Conservation (phyloP, 129 eudicot genomes). For the Artemisia argyi region DNA sequence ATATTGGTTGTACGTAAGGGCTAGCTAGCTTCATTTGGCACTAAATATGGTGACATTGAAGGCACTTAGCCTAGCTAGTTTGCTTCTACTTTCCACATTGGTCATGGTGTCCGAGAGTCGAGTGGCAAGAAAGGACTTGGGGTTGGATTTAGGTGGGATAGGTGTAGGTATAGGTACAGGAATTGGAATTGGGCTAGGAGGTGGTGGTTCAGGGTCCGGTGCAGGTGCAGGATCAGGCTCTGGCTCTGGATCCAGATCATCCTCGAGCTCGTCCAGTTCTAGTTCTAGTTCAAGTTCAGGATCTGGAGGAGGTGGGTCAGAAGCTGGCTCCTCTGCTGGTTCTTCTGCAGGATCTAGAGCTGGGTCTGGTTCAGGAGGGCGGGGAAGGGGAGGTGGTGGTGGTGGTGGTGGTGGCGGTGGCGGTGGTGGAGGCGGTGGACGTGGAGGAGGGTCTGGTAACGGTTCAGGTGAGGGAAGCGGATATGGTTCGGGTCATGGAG, state of each 20-base stretch:
- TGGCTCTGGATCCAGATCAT: background rate
- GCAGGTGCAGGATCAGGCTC: slow-evolving; percentile 32
- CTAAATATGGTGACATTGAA: slow-evolving; percentile 26
- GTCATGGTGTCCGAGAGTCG: slow-evolving; percentile 52
- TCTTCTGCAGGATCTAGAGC: slow-evolving; percentile 65
- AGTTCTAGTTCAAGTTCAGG: slow-evolving; percentile 42
- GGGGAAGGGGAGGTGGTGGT: slow-evolving; percentile 23
- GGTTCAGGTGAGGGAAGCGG: slow-evolving; percentile 64
- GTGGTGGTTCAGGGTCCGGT: slow-evolving; percentile 66
- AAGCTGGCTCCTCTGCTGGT: slow-evolving; percentile 60
- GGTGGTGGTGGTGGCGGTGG: slow-evolving; percentile 32
- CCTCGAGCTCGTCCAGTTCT: slow-evolving; percentile 43
- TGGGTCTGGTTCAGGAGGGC: slow-evolving; percentile 41
- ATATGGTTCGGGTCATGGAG: slow-evolving; percentile 47
- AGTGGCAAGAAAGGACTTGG: slow-evolving; percentile 66
- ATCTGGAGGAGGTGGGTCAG: slow-evolving; percentile 48
- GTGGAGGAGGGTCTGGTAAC: slow-evolving; percentile 38
- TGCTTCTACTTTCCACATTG: slow-evolving; percentile 39
- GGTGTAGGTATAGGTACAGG: slow-evolving; percentile 68
- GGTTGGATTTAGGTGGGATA: slow-evolving; percentile 53
- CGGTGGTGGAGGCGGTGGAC: slow-evolving; percentile 33
- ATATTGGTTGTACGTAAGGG: background rate
- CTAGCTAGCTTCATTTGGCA: background rate
- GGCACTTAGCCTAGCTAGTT: slow-evolving; percentile 30
- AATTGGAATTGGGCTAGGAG: slow-evolving; percentile 62